These are phyloP conservation scores for Xerocomus potaroensis DNA, from an alignment of 768 basidiomycete genomes.

Conservation along the genomic window DNA sequence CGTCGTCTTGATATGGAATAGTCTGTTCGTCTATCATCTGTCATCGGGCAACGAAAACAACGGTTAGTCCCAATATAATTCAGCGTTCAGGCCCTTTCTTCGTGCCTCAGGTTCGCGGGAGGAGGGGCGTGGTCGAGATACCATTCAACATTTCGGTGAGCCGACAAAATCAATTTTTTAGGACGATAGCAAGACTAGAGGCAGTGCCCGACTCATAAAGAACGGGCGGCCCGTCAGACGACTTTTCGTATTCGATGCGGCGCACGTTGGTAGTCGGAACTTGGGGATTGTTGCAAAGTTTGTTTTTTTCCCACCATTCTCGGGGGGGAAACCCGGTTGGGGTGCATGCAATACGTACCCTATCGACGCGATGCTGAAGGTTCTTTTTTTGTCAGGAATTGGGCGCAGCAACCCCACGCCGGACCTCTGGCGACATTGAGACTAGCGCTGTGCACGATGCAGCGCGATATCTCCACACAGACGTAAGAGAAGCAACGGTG, in stretches of 20 bases:
- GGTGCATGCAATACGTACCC: neutral
- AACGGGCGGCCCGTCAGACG: no score
- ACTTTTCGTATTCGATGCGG: neutral
- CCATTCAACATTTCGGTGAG: neutral
- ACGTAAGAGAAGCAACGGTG: neutral
- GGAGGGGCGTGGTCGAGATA: neutral
- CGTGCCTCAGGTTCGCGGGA: constrained; percentile 19
- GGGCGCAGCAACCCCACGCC: neutral
- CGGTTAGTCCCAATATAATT: no score
- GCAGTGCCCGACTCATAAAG: no score
- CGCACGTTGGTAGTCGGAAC: neutral
- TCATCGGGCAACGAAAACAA: neutral
- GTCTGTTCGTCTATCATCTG: no score
- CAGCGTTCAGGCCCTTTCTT: neutral
- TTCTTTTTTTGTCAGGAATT: neutral
- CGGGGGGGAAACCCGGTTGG: neutral
- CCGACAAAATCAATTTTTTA: no score
- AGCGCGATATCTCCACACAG: neutral
- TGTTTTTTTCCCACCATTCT: neutral
- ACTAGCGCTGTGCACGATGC: no score
- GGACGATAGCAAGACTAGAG: no score
- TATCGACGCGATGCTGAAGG: neutral
- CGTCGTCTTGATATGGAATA: neutral
- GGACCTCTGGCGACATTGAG: no score
- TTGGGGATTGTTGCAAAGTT: no score